phyloP scores from a whole-genome alignment of 768 basidiomycete species.

The Chiua virens region DNA sequence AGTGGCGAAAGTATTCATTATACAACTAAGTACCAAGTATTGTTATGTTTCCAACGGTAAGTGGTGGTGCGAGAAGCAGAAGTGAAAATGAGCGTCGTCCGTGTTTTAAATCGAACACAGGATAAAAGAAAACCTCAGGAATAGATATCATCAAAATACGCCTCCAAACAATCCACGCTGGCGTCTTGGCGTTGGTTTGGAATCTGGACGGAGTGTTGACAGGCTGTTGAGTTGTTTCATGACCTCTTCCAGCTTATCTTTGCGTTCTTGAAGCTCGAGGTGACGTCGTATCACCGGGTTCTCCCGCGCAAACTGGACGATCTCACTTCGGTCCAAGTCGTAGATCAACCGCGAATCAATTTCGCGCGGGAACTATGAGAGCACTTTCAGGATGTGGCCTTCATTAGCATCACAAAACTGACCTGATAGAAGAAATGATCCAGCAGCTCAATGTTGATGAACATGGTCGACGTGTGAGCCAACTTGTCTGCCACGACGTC shows the following conservation, averaged over 20 bases:
- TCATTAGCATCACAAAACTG: conserved; percentile 18
- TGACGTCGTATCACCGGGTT: conserved; percentile 88
- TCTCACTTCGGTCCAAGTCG: conserved; percentile 88
- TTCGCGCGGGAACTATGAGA: conserved; percentile 86
- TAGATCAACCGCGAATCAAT: conserved; percentile 93
- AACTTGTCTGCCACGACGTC: conserved; percentile 96
- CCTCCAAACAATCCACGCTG: conserved; percentile 78
- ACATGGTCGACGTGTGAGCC: conserved; percentile 94
- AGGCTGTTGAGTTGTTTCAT: conserved; percentile 95
- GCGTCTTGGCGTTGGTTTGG: conserved; percentile 69
- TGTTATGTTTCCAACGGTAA: neutral
- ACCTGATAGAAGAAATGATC: conserved; percentile 99
- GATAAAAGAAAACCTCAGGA: neutral
- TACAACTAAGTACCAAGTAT: conserved; percentile 3
- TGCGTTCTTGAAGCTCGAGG: conserved; percentile 92
- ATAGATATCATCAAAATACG: conserved; percentile 56
- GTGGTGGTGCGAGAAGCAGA: neutral
- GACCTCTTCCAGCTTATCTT: conserved; percentile 96
- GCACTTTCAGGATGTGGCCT: neutral
- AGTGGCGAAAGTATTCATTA: conserved; percentile 20
- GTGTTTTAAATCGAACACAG: neutral
- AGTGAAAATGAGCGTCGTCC: conserved; percentile 15
- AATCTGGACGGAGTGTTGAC: conserved; percentile 83
- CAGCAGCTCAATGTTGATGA: conserved; percentile 97
- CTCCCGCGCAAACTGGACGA: conserved; percentile 90